These are phyloP conservation scores for Sinapis alba DNA, from an alignment of 441 rosid genomes.

Conservation along the genomic window DNA sequence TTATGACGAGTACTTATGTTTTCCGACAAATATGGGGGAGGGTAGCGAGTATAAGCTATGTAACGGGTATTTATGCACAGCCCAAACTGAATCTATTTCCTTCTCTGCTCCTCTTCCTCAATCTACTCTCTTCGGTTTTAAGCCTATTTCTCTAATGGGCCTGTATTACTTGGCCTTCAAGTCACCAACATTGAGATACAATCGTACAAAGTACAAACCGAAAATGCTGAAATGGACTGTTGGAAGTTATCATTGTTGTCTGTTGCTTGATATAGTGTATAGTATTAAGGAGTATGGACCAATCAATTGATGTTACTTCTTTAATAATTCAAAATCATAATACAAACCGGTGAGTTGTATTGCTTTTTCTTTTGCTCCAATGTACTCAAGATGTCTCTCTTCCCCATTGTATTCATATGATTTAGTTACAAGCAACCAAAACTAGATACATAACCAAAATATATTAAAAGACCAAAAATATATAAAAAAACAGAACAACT, in stretches of 20 bases:
- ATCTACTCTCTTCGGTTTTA: neutral
- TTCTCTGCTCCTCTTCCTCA: neutral
- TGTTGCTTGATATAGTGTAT: neutral
- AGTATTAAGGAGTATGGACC: neutral
- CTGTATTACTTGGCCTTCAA: neutral
- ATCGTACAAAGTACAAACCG: neutral
- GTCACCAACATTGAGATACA: neutral
- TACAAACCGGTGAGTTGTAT: conserved; percentile 21
- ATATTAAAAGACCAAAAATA: conserved; percentile 8
- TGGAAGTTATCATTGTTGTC: conserved; percentile 8
- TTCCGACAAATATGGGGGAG: too few species aligned
- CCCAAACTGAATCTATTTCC: neutral
- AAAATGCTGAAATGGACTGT: neutral
- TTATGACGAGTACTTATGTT: too few species aligned
- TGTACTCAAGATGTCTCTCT: conserved; percentile 17
- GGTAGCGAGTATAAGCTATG: too few species aligned
- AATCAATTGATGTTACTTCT: conserved; percentile 25
- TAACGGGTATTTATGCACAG: too few species aligned
- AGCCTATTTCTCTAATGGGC: conserved; percentile 9
- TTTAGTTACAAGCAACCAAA: conserved; percentile 35
- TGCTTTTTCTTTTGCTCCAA: neutral
- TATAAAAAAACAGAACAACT: conserved; percentile 18
- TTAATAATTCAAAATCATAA: conserved; percentile 18
- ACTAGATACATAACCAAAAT: conserved; percentile 10
- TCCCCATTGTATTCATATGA: conserved; percentile 6